Percentiles rank a stretch among this genome's conserved stretches.
phyloP scores from a whole-genome alignment of 1,139 yeast species.

The Yamadazyma buinensis region DNA sequence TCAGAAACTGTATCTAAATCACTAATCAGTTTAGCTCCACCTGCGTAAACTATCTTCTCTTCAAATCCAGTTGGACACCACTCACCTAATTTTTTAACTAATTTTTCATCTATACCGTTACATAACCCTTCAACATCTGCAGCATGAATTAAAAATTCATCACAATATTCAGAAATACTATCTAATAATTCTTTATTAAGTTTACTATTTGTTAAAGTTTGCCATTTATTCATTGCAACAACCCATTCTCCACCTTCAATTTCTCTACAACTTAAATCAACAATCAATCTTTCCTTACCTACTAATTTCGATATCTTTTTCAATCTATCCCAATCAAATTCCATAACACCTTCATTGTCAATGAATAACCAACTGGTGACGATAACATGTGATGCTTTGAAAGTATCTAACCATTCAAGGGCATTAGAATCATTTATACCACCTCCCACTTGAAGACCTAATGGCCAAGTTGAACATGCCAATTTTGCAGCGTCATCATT shows the following conservation, averaged over 20 bases:
- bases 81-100: conserved; percentile 67
- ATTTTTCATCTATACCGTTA: conserved; percentile 78
- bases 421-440: conserved; percentile 81
- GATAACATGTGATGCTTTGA: conserved; percentile 77
- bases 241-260: conserved; percentile 56
- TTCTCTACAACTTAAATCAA: conserved; percentile 83
- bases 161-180: conserved; percentile 60
- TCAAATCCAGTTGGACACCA: conserved; percentile 64
- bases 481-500: conserved; percentile 80
- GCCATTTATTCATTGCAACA: conserved; percentile 98
- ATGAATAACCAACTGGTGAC: conserved; percentile 92
- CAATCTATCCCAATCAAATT: conserved; percentile 56
- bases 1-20: conserved; percentile 65
- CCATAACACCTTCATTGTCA: conserved; percentile 30
- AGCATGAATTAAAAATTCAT: conserved; percentile 89
- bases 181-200: conserved; percentile 52
- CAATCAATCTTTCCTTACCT: conserved; percentile 70
- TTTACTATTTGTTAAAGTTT: conserved; percentile 68
- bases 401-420: conserved; percentile 57
- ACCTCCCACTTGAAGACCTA: conserved; percentile 81
- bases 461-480: conserved; percentile 77
- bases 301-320: conserved; percentile 43
- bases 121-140: conserved; percentile 98
- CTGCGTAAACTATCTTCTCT: conserved; percentile 87
- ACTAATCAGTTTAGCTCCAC: conserved; percentile 77